Evolutionary conservation across 2,329 filamentous ascomycete genomes (phyloP), one percentile per base, ranked within the genome.

Genomic region (Chaetomium olivaceum): DNA sequence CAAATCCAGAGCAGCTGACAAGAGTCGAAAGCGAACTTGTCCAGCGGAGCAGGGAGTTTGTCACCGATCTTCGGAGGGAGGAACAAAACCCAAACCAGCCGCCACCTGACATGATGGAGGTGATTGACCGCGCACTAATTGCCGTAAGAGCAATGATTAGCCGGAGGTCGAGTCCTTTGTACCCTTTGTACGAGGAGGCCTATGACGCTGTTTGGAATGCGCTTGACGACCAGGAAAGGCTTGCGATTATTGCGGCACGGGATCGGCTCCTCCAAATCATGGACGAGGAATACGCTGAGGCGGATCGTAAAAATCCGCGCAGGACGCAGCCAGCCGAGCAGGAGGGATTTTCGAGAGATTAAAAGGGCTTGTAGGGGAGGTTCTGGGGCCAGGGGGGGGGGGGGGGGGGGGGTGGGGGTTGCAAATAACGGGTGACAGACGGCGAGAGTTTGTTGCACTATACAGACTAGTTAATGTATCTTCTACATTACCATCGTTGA

Each of bases 1-100:
- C 54, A 51, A 58, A 64, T 54, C 65, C 62, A 48, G 62, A 60
- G 54, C 58, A 67, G 48, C 65, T 67, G 25, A 67, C 65, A 52
- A 62, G 25, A 14, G 59, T 65, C 31, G 63, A 62, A 61, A 54
- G 63, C 31, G 16, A n/a, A 43, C 43, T 62, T 61, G 31, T 65
- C 54, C 25, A 16, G 46, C 63, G 63, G 54, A 58, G 19, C 27
- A 14, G 8, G 19, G 16, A 1, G 43, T 36, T 62, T 33, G 43
- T 65, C 43, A 12, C 27, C 61, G 54, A 63, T n/a, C 50, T 63
- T 51, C 61, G 54, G 61, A 63, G 61, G 48, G 61, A 63, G 54
- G 54, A 21, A 63, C 52, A 57, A 58, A 62, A 51, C 46, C 59
- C 63, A 58, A 61, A 61, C 54, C 52, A 56, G 57, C 39, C 48